Percentiles rank a stretch among this genome's conserved stretches.
These are phyloP conservation scores for Pestalotiopsis sp. DNA, from an alignment of 2,329 filamentous ascomycete genomes.

Conservation along the genomic window DNA sequence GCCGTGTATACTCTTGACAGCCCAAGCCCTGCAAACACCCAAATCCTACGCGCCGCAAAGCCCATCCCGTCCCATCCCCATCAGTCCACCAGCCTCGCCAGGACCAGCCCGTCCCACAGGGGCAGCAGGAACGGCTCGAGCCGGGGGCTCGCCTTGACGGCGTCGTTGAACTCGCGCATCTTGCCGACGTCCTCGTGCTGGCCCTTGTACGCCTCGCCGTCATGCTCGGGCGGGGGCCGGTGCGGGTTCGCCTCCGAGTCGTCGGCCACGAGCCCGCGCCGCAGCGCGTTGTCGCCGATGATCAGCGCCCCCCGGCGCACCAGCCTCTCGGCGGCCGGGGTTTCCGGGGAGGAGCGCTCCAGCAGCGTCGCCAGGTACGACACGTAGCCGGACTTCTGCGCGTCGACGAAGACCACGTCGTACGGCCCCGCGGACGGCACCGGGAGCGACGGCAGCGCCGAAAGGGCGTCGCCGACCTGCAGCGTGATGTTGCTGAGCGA, in stretches of 20 bases:
- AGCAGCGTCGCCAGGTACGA: constrained; percentile 50
- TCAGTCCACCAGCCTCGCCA: constrained; percentile 39
- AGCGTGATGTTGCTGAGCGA: constrained; percentile 49
- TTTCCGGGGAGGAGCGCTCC: constrained; percentile 40
- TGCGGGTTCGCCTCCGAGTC: constrained; percentile 38
- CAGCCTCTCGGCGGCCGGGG: constrained; percentile 29
- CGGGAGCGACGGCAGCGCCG: constrained; percentile 30
- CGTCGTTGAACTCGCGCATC: constrained; percentile 38
- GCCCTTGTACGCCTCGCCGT: constrained; percentile 20
- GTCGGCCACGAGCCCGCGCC: constrained; percentile 49
- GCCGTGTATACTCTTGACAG: too few species aligned
- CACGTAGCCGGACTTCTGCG: constrained; percentile 55
- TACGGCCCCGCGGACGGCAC: constrained; percentile 41
- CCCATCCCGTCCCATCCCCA: not conserved
- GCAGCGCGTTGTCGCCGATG: constrained; percentile 57
- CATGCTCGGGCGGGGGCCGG: constrained; percentile 8
- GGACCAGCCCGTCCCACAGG: constrained; percentile 45
- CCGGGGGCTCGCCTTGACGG: constrained; percentile 32
- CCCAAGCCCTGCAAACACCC: too few species aligned
- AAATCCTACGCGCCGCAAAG: too few species aligned
- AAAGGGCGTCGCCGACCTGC: constrained; percentile 46
- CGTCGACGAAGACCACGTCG: constrained; percentile 58
- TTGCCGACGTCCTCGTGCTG: constrained; percentile 26
- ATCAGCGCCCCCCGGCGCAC: constrained; percentile 53
- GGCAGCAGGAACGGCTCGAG: constrained; percentile 44